Evolutionary conservation across 106 monocot genomes (phyloP), one percentile per base, ranked within the genome.

Genomic region (Dioscorea alata): DNA sequence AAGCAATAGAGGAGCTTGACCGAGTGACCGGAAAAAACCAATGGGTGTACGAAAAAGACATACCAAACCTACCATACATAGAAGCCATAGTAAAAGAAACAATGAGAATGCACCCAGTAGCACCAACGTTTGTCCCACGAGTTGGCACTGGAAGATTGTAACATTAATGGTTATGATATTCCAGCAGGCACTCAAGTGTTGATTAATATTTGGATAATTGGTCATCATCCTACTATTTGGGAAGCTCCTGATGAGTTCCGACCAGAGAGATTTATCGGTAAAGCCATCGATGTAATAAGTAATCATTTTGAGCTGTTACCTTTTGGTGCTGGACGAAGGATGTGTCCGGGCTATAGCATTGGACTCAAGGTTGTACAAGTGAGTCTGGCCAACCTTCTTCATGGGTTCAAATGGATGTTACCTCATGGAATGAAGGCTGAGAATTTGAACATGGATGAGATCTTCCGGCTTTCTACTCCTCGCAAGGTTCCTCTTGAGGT

Each of bases 1-100:
- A 79, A 69, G 84, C 76, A 12, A 73, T 62, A 0, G 84, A 88
- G 68, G 88, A 88, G 71, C 81, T 88, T 1, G 84, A 82, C 71
- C 60, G 84, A 1, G 81, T 84, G 16, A 76, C 84, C 63, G 88
- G 88, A 1, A 66, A 66, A 24, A 49, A 71, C 15, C 66, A 79
- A 12, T 84, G 84, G 88, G 81, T 79, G 8, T 68, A 81, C 14
- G 88, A 88, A 71, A 73, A 71, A 48, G 88, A 88, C 13, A 23
- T 72, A 4, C 63, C 54, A 2, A 12, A 56, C n/a, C 88, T 88
- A 33, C 81, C 84, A 3, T 88, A 84, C 68, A 69, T 88, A 12
- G 75, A 78, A 2, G 69, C 81, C 22, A 82, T 88, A 33, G 65
- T 88, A 6, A 54, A 54, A 19, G 54, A 54, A 14, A 54, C 54